phyloP scores from a whole-genome alignment of 106 monocot species.

The Allium fistulosum region DNA sequence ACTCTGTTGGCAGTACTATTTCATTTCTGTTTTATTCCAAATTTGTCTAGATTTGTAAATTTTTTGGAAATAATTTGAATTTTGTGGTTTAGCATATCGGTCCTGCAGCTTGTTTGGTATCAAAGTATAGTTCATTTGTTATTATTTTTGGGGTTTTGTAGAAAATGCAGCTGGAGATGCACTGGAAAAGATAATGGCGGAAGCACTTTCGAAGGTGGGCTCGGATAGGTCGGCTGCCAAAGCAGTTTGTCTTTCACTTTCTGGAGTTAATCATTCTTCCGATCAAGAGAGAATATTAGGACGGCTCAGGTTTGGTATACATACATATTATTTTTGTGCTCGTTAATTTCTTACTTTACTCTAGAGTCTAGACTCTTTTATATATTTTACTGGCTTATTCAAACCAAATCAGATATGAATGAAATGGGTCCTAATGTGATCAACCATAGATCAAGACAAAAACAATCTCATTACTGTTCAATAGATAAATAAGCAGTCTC shows the following conservation, averaged over 20 bases:
- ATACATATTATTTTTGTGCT: background rate
- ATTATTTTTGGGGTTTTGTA: slow-evolving; percentile 9
- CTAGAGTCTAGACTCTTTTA: too few relatives aligned
- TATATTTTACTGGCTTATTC: too few relatives aligned
- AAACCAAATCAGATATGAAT: too few relatives aligned
- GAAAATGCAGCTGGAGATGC: slow-evolving; percentile 79
- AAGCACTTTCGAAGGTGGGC: slow-evolving; percentile 51
- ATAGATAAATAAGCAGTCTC: too few relatives aligned
- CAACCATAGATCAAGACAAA: too few relatives aligned
- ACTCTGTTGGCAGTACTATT: slow-evolving; percentile 76
- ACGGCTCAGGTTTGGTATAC: slow-evolving; percentile 58
- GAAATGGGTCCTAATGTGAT: too few relatives aligned
- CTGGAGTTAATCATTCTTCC: slow-evolving; percentile 90
- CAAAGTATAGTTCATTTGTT: background rate
- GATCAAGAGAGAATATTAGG: slow-evolving; percentile 68
- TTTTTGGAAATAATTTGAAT: background rate
- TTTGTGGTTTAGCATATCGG: background rate
- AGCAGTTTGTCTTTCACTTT: slow-evolving; percentile 88
- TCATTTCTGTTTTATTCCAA: background rate
- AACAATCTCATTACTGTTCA: too few relatives aligned
- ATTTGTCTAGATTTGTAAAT: background rate
- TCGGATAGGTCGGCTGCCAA: slow-evolving; percentile 44
- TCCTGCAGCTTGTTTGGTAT: background rate
- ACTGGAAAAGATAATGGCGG: slow-evolving; percentile 60
- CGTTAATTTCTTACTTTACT: too few relatives aligned